Percentiles rank a stretch among this genome's conserved stretches.
Evolutionary conservation across 805 yeast genomes (phyloP).

Genomic region (Saturnispora bothae): DNA sequence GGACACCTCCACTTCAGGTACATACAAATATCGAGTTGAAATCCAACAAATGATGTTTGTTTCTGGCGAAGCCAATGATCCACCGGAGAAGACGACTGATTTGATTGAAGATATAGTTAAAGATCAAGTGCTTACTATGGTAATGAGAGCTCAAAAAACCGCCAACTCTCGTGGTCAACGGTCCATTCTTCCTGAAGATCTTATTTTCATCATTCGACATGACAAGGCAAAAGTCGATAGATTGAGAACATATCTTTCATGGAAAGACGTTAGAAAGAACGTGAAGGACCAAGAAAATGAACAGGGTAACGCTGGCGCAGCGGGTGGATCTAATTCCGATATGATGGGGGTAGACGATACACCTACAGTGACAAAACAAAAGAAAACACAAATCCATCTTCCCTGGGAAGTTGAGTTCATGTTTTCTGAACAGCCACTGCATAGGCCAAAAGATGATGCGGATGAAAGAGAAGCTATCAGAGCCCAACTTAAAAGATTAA

Average conservation of each 20-base stretch:
- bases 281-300: slow-evolving; percentile 44
- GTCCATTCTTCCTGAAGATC: slow-evolving; percentile 83
- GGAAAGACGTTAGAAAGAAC: slow-evolving; percentile 93
- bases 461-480: slow-evolving; percentile 83
- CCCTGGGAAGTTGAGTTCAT: slow-evolving; percentile 95
- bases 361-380: slow-evolving; percentile 36
- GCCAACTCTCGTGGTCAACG: slow-evolving; percentile 75
- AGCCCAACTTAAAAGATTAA: slow-evolving; percentile 80
- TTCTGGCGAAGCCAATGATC: slow-evolving; percentile 87
- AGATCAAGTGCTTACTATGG: slow-evolving; percentile 85
- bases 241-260: slow-evolving; percentile 78
- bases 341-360: slow-evolving; percentile 27
- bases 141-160: slow-evolving; percentile 62
- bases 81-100: slow-evolving; percentile 87
- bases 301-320: slow-evolving; percentile 40
- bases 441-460: slow-evolving; percentile 59
- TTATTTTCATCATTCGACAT: slow-evolving; percentile 83
- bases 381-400: slow-evolving; percentile 68
- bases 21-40: slow-evolving; percentile 77
- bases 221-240: slow-evolving; percentile 92
- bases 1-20: slow-evolving; percentile 23
- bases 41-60: slow-evolving; percentile 99
- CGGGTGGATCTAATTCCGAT: slow-evolving; percentile 16
- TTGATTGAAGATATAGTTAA: slow-evolving; percentile 90
- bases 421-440: slow-evolving; percentile 85